These are phyloP conservation scores for Tuctoria greenei DNA, from an alignment of 176 grass and related monocot genomes.

Conservation along the genomic window DNA sequence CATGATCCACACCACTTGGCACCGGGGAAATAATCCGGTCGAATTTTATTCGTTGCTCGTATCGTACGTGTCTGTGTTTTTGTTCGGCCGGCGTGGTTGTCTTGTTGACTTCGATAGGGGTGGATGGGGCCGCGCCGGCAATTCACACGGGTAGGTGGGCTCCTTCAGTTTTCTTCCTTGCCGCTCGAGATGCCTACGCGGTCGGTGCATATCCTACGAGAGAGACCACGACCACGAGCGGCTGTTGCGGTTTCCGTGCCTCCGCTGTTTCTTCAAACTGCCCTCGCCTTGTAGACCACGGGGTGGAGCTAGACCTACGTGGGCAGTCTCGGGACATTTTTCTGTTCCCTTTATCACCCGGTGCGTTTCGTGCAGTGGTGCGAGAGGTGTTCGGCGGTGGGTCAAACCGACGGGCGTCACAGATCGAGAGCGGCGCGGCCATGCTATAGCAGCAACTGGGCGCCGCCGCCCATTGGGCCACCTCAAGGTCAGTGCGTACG, in stretches of 20 bases:
- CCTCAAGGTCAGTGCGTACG: too few relatives aligned
- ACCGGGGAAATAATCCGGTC: neutral
- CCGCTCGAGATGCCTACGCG: neutral
- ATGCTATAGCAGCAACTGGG: too few relatives aligned
- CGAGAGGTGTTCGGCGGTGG: too few relatives aligned
- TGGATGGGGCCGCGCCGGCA: neutral
- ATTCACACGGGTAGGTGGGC: conserved; percentile 18
- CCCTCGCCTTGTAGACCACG: neutral
- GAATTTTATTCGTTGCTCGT: neutral
- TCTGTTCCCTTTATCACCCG: too few relatives aligned
- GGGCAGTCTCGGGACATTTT: conserved; percentile 21
- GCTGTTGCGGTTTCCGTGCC: neutral
- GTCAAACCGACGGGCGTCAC: neutral
- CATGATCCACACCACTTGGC: neutral
- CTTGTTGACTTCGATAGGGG: conserved; percentile 22
- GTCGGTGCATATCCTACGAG: too few relatives aligned
- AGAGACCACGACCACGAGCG: neutral
- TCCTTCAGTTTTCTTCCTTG: neutral
- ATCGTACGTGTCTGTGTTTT: neutral
- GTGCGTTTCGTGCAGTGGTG: neutral
- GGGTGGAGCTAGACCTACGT: neutral
- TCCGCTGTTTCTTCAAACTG: neutral
- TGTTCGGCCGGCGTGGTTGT: neutral
- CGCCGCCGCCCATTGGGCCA: too few relatives aligned
- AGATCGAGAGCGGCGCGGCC: neutral